phyloP scores from a whole-genome alignment of 2,329 filamentous ascomycete genomes.

The Malbranchea zuffiana region DNA sequence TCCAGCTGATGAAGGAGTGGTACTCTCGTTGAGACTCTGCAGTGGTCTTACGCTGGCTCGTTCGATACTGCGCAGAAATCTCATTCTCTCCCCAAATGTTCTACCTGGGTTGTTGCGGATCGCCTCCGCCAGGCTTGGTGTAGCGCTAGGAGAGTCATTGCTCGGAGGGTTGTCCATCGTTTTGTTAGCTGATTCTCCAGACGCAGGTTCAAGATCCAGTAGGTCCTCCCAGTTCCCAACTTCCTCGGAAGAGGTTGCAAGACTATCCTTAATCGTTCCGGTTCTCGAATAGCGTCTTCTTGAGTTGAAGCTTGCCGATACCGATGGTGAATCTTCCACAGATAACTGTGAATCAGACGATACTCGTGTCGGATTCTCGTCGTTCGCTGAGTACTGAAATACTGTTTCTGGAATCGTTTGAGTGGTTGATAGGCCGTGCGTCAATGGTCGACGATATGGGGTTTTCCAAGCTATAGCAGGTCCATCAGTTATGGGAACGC shows the following conservation, averaged over 20 bases:
- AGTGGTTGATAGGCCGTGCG: not conserved
- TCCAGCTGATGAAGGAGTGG: constrained; percentile 33
- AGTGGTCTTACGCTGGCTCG: constrained; percentile 17
- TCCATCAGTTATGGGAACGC: no score
- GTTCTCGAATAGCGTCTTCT: not conserved
- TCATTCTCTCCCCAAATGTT: constrained; percentile 25
- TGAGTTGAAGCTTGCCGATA: not conserved
- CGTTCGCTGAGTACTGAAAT: not conserved
- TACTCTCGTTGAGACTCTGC: constrained; percentile 21
- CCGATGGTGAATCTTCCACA: constrained; percentile 3
- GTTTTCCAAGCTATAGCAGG: constrained; percentile 9
- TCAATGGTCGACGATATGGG: not conserved
- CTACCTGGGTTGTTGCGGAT: constrained; percentile 22
- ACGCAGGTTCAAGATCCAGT: not conserved
- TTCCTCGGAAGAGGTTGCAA: not conserved
- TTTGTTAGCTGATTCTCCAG: no score
- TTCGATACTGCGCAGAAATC: constrained; percentile 22
- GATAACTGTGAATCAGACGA: not conserved
- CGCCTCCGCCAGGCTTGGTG: constrained; percentile 12
- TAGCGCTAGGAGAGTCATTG: constrained; percentile 1
- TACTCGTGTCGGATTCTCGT: no score
- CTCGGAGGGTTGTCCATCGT: constrained; percentile 8
- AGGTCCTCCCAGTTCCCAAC: not conserved
- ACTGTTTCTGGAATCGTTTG: constrained; percentile 6
- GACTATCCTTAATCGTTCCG: not conserved